phyloP scores from a whole-genome alignment of 2,329 filamentous ascomycete species.

The Fusarium sp. region DNA sequence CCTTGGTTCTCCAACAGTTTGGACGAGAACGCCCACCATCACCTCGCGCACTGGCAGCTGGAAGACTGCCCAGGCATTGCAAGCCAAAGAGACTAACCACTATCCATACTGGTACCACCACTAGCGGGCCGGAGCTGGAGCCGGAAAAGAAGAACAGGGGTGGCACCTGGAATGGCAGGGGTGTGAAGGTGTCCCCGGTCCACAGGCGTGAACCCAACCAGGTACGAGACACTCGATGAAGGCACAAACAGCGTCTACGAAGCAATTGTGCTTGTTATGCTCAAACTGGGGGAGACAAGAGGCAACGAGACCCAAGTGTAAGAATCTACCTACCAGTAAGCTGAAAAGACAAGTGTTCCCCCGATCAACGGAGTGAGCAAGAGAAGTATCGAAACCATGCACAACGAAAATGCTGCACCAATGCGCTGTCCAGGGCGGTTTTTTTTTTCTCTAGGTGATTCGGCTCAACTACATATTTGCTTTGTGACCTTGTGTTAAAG shows the following conservation, averaged over 20 bases:
- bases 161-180: slow-evolving; percentile 33
- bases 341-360: slow-evolving; percentile 18
- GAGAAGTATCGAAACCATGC: slow-evolving; percentile 17
- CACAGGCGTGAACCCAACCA: slow-evolving; percentile 29
- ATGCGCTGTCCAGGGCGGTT: slow-evolving; percentile 3
- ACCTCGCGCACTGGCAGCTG: slow-evolving; percentile 35
- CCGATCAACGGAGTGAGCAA: slow-evolving; percentile 2
- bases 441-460: slow-evolving; percentile 3
- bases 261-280: slow-evolving; percentile 40
- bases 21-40: slow-evolving; percentile 30
- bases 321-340: slow-evolving; percentile 17
- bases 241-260: slow-evolving; percentile 31
- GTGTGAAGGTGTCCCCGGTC: not conserved
- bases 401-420: slow-evolving; percentile 32
- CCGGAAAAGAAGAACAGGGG: slow-evolving; percentile 43
- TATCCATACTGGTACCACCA: slow-evolving; percentile 31
- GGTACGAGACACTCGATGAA: slow-evolving; percentile 36
- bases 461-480: slow-evolving; percentile 6
- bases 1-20: slow-evolving; percentile 7
- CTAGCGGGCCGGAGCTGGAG: slow-evolving; percentile 45
- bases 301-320: slow-evolving; percentile 27
- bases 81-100: slow-evolving; percentile 11
- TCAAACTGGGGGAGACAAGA: slow-evolving; percentile 33
- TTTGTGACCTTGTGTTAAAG: not conserved
- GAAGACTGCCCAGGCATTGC: slow-evolving; percentile 8